Percentiles rank a stretch among this genome's conserved stretches.
Conservation (phyloP, 2,329 filamentous ascomycete genomes). For the Fusarium tupiense region DNA sequence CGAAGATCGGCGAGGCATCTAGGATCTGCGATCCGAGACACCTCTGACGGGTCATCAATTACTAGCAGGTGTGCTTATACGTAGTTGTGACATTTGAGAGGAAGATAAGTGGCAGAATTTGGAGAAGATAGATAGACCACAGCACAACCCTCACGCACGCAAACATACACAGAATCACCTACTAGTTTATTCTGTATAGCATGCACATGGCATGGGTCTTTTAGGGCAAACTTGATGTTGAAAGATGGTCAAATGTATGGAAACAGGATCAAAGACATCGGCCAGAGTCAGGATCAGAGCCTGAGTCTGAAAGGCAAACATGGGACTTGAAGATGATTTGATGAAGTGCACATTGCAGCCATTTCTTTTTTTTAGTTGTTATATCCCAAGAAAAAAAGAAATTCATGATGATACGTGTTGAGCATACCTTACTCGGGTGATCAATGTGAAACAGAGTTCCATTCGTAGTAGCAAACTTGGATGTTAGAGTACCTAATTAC, state of each 20-base stretch:
- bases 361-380: conserved; percentile 34
- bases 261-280: conserved; percentile 17
- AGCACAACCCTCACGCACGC: conserved; percentile 21
- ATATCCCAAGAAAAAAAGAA: conserved; percentile 32
- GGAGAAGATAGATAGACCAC: conserved; percentile 37
- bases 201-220: conserved; percentile 14
- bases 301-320: background rate
- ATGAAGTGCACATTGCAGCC: conserved; percentile 32
- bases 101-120: conserved; percentile 18
- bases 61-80: conserved; percentile 4
- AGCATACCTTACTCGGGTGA: background rate
- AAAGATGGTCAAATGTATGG: conserved; percentile 14
- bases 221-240: conserved; percentile 12
- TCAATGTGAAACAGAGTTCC: background rate
- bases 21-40: conserved; percentile 18
- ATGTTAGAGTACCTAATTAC: background rate
- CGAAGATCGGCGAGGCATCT: background rate
- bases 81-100: conserved; percentile 14
- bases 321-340: conserved; percentile 20
- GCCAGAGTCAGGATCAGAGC: background rate
- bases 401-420: conserved; percentile 14
- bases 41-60: background rate
- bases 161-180: conserved; percentile 19
- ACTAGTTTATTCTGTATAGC: conserved; percentile 22
- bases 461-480: background rate